phyloP scores from a whole-genome alignment of 2,329 filamentous ascomycete species.

The Dactylonectria macrodidyma region DNA sequence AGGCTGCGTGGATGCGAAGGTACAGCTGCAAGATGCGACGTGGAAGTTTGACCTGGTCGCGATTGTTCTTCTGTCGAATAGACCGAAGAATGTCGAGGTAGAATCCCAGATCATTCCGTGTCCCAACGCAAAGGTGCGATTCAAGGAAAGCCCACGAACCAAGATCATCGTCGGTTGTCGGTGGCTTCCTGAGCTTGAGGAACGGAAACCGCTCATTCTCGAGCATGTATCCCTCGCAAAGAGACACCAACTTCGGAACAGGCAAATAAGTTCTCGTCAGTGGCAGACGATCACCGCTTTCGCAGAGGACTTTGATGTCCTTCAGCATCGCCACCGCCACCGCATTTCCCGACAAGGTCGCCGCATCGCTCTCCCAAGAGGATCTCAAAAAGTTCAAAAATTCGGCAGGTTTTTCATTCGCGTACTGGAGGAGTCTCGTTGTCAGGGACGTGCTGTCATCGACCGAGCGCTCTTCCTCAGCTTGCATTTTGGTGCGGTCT shows the following conservation, averaged over 20 bases:
- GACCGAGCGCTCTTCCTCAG: neutral
- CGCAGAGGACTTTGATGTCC: conserved; percentile 9
- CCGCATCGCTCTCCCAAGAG: neutral
- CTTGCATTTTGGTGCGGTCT: neutral
- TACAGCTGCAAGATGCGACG: conserved; percentile 43
- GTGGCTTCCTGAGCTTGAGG: conserved; percentile 35
- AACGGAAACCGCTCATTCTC: conserved; percentile 42
- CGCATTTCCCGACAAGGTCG: neutral
- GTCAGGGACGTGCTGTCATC: neutral
- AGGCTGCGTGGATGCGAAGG: conserved; percentile 43
- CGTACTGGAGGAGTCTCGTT: conserved; percentile 19
- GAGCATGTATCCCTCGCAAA: conserved; percentile 44
- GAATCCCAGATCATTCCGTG: conserved; percentile 38
- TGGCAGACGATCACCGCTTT: conserved; percentile 12
- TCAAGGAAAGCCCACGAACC: conserved; percentile 38
- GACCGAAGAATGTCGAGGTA: conserved; percentile 40
- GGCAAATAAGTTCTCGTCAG: conserved; percentile 41
- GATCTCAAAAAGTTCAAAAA: conserved; percentile 1
- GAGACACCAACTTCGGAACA: conserved; percentile 42
- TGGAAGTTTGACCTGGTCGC: conserved; percentile 36
- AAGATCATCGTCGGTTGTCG: conserved; percentile 28
- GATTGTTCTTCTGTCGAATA: conserved; percentile 30
- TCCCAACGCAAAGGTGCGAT: conserved; percentile 33
- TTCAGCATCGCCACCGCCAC: neutral
- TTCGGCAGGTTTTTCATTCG: neutral